Conservation (phyloP, 139 green algal species). For the Tetraselmis chui region DNA sequence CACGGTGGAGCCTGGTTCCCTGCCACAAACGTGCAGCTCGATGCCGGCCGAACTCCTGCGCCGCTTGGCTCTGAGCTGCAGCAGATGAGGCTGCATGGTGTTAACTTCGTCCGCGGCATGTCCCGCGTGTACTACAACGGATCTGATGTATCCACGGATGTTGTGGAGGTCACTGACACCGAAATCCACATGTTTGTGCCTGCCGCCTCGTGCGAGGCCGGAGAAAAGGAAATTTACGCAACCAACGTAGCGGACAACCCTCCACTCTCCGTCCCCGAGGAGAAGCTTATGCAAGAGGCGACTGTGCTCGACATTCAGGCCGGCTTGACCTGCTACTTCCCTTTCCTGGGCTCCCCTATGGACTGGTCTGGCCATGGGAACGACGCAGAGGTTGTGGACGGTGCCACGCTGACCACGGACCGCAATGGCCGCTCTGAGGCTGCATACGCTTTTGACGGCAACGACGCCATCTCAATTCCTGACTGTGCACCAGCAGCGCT, state of each 20-base stretch:
- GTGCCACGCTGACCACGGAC: slow-evolving; percentile 5
- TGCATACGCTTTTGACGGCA: slow-evolving; percentile 13
- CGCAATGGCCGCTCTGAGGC: slow-evolving; percentile 2
- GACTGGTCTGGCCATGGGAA: slow-evolving; percentile 12
- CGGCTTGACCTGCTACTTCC: slow-evolving; percentile 19
- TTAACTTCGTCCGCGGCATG: slow-evolving; percentile 17
- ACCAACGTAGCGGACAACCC: background rate
- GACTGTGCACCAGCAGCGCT: slow-evolving; percentile 1
- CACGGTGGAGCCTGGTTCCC: slow-evolving; percentile 22
- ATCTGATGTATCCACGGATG: background rate
- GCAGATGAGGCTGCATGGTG: slow-evolving; percentile 11
- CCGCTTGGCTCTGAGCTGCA: slow-evolving; percentile 4
- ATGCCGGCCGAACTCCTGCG: background rate
- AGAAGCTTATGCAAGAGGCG: background rate
- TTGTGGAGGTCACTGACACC: background rate
- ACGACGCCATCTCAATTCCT: slow-evolving; percentile 7
- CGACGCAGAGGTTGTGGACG: slow-evolving; percentile 1
- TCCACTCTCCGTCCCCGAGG: background rate
- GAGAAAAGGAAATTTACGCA: background rate
- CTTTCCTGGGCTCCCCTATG: slow-evolving; percentile 9
- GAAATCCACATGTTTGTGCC: background rate
- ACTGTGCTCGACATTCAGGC: slow-evolving; percentile 12
- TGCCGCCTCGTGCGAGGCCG: background rate
- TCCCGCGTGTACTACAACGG: background rate
- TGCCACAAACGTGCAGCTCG: slow-evolving; percentile 1